Evolutionary conservation across 2,329 filamentous ascomycete genomes (phyloP).

Genomic region (Venturiaceae sp.): DNA sequence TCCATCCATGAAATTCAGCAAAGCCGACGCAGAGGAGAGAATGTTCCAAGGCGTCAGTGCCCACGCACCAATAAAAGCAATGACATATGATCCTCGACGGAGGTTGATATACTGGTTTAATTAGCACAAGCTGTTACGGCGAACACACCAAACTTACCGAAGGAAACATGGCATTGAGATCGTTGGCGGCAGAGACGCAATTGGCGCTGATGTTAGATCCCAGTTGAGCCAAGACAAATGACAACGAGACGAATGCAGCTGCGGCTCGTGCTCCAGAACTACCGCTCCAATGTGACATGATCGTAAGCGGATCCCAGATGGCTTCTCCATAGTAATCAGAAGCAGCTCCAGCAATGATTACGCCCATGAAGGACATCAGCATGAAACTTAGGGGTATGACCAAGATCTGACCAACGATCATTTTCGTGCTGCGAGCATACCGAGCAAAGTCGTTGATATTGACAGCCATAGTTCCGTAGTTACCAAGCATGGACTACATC

Average conservation of each 20-base stretch:
- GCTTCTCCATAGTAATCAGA: constrained; percentile 14
- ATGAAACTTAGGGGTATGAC: constrained; percentile 15
- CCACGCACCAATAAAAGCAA: constrained; percentile 11
- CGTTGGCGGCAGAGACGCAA: constrained; percentile 16
- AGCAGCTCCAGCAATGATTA: constrained; percentile 14
- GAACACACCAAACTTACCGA: background rate
- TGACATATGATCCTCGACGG: constrained; percentile 10
- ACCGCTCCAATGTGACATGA: constrained; percentile 11
- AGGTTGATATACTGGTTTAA: background rate
- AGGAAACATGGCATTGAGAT: constrained; percentile 34
- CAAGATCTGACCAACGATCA: constrained; percentile 14
- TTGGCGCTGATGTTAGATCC: constrained; percentile 19
- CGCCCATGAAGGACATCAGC: constrained; percentile 17
- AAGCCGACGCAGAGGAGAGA: constrained; percentile 8
- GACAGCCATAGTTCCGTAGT: constrained; percentile 7
- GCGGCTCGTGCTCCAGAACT: constrained; percentile 15
- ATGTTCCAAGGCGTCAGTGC: constrained; percentile 10
- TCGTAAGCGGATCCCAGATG: constrained; percentile 13
- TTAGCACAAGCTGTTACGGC: background rate
- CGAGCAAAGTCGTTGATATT: constrained; percentile 11
- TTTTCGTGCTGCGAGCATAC: constrained; percentile 13
- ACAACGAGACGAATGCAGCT: constrained; percentile 17
- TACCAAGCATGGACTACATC: constrained; percentile 6
- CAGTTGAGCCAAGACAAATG: constrained; percentile 17
- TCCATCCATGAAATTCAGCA: constrained; percentile 10